Percentiles rank a stretch among this genome's conserved stretches.
These are phyloP conservation scores for Tagetes patula DNA, from an alignment of 129 eudicot genomes.

Conservation along the genomic window DNA sequence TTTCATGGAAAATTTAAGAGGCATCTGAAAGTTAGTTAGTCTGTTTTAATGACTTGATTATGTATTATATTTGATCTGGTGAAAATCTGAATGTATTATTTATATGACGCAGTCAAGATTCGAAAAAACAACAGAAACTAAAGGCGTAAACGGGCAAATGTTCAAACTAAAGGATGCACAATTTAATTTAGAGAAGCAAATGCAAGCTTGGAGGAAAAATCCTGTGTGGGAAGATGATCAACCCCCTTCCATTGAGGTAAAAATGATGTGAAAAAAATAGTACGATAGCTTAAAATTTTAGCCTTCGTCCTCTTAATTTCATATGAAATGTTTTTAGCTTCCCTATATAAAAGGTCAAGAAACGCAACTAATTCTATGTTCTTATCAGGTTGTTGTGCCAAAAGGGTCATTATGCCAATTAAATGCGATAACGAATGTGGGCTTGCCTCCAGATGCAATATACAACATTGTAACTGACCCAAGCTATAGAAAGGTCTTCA, in stretches of 20 bases:
- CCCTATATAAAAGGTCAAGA: too few species aligned
- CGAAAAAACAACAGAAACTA: constrained; percentile 34
- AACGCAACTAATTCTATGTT: not conserved
- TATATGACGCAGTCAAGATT: constrained; percentile 49
- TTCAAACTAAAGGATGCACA: constrained; percentile 38
- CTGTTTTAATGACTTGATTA: constrained; percentile 4
- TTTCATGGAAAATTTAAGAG: constrained; percentile 53
- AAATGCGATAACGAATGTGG: constrained; percentile 63
- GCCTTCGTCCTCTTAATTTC: too few species aligned
- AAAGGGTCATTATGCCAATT: constrained; percentile 88
- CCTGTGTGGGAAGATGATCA: constrained; percentile 70
- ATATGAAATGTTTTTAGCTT: too few species aligned
- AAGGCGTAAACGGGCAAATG: constrained; percentile 26
- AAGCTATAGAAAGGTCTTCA: constrained; percentile 82
- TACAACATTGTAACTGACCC: constrained; percentile 91
- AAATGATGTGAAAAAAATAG: not conserved
- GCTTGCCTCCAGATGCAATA: constrained; percentile 95
- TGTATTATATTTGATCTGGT: not conserved
- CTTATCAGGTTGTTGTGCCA: constrained; percentile 82
- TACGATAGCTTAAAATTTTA: too few species aligned
- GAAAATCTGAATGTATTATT: constrained; percentile 2
- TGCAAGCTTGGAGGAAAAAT: constrained; percentile 82
- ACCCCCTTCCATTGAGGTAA: constrained; percentile 68
- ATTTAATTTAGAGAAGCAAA: constrained; percentile 63
- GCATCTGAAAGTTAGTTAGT: constrained; percentile 51